Conservation (phyloP, 2,329 filamentous ascomycete species). For the Tetracladium maxilliforme region DNA sequence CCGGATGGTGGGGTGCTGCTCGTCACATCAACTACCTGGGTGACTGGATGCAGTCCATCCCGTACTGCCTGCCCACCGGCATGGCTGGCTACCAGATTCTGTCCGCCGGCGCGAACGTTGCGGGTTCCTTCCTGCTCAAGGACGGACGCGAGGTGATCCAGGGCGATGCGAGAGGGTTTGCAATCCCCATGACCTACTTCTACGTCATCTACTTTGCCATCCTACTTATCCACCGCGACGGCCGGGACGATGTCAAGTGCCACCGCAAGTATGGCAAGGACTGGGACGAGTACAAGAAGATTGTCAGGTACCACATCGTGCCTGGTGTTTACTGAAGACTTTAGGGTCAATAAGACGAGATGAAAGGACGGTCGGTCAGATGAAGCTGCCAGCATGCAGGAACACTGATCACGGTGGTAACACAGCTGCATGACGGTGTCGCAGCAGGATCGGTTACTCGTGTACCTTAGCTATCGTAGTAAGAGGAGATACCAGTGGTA, state of each 20-base stretch:
- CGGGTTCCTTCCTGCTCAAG: constrained; percentile 37
- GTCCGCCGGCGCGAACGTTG: constrained; percentile 29
- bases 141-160: constrained; percentile 53
- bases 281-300: constrained; percentile 77
- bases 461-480: too few relatives aligned
- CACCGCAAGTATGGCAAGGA: constrained; percentile 80
- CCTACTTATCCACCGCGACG: constrained; percentile 72
- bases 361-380: too few relatives aligned
- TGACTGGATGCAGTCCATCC: constrained; percentile 89
- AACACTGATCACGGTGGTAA: too few relatives aligned
- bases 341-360: too few relatives aligned
- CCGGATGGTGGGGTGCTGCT: constrained; percentile 87
- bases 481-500: too few relatives aligned
- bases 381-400: too few relatives aligned
- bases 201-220: constrained; percentile 87
- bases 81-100: constrained; percentile 68
- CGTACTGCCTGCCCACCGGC: constrained; percentile 77
- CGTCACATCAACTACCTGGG: constrained; percentile 94
- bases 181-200: constrained; percentile 84
- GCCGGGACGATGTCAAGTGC: constrained; percentile 85
- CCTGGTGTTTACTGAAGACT: constrained; percentile 66
- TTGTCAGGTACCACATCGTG: constrained; percentile 69
- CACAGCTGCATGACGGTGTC: too few relatives aligned
- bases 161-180: constrained; percentile 65
- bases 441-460: too few relatives aligned